Base-by-base conservation (phyloP, 2,329 filamentous ascomycete genomes). In the Xylariaceae sp. region DNA sequence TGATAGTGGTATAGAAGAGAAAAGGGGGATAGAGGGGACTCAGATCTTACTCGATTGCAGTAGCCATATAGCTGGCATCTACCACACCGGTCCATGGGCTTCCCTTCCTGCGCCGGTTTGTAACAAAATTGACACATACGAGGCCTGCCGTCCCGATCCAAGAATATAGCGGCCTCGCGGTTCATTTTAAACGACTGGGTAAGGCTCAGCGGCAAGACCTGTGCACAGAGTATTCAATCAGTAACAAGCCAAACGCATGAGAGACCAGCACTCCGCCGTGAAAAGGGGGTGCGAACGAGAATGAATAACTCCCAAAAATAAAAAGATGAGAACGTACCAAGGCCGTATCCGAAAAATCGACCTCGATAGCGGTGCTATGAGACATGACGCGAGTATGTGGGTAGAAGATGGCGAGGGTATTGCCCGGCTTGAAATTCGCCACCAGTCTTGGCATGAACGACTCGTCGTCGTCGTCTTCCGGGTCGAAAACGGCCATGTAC, bases 331-430 rank as follows among this genome's bases (percentile, higher is more conserved):
- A 2, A 39, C 55, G 35, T 52, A 57, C 49, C 23, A 52, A 3
- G 18, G 30, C 23, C 10, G 41, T 37, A 10, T 52, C 55, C 2
- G 18, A 2, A 8, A 18, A 49, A 37, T 66, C 61, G 2, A 67
- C 49, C 51, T 64, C 51, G 2, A 63, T 9, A 2, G 63, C 64
- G 7, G 48, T 8, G 2, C 49, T 59, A 2, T 56, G 55, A 39
- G 61, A 61, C 6, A 9, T 8, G 4, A 9, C 8, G 41, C 66
- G 66, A 17, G 51, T 41, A 2, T 47, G 5, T 1, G 67, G 53
- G 37, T 66, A 64, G 48, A 66, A 65, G 50, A 70, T 59, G 45
- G 66, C 65, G 23, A 70, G 60, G 13, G 67, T 66, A 44, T 66
- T 62, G 9, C 68, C 65, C 11, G 61, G 54, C 17, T 61, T 63